Conservation (phyloP, 2,329 filamentous ascomycete genomes). For the Lachnellula subtilissima region DNA sequence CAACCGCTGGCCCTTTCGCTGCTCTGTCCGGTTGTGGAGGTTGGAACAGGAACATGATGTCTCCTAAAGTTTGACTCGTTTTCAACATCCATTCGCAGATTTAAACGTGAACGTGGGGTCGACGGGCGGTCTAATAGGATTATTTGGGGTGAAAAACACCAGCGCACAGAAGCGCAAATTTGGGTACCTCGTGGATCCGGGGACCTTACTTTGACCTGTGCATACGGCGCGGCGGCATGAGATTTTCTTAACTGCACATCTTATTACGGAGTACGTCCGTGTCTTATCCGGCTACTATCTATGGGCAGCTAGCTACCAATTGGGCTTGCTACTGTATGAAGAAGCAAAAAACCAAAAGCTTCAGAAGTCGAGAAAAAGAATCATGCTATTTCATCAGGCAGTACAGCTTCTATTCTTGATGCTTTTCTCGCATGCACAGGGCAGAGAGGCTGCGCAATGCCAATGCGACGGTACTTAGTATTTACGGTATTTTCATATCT, state of each 20-base stretch:
- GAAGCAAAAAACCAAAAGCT: neutral
- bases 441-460: neutral
- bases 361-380: neutral
- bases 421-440: neutral
- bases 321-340: neutral
- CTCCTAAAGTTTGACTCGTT: neutral
- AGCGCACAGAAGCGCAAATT: neutral
- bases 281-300: neutral
- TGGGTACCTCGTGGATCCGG: neutral
- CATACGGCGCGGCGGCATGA: conserved; percentile 4
- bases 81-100: too few species aligned
- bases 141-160: neutral
- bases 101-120: neutral
- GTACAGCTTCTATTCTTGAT: neutral
- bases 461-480: neutral
- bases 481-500: neutral
- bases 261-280: neutral
- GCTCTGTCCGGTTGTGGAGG: too few species aligned
- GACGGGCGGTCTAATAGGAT: neutral
- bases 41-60: neutral
- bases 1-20: neutral
- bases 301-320: neutral
- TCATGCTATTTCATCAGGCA: neutral
- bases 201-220: neutral
- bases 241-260: conserved; percentile 14